These are phyloP conservation scores for Ceratobasidium papillatum DNA, from an alignment of 1,284 basidiomycete genomes.

Conservation along the genomic window DNA sequence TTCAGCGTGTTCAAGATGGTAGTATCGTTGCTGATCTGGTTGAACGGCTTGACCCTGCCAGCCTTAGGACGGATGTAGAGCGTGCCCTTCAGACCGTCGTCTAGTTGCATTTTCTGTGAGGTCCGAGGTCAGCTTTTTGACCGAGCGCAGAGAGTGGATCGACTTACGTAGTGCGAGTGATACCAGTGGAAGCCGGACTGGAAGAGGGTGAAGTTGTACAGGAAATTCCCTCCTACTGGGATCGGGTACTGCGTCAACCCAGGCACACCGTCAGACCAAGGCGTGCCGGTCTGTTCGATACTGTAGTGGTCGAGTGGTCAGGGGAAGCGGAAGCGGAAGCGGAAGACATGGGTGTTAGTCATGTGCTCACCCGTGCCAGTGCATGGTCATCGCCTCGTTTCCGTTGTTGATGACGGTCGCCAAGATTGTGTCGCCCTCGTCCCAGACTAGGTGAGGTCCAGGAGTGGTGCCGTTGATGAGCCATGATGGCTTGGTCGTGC, in stretches of 20 bases:
- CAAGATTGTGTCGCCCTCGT: slow-evolving; percentile 35
- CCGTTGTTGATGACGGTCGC: slow-evolving; percentile 31
- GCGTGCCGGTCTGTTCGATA: slow-evolving; percentile 34
- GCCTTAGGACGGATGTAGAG: too few relatives aligned
- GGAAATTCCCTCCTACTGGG: background rate
- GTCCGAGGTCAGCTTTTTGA: too few relatives aligned
- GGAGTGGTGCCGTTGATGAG: slow-evolving; percentile 39
- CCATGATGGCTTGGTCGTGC: slow-evolving; percentile 17
- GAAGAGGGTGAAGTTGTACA: slow-evolving; percentile 9
- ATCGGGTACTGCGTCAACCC: slow-evolving; percentile 21
- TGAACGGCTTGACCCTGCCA: slow-evolving; percentile 23
- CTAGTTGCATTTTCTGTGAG: too few relatives aligned
- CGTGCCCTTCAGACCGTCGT: too few relatives aligned
- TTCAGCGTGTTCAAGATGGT: too few relatives aligned
- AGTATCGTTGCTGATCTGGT: too few relatives aligned
- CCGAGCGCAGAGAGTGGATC: too few relatives aligned
- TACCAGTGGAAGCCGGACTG: slow-evolving; percentile 19
- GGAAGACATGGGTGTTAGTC: background rate
- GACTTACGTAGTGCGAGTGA: slow-evolving; percentile 19
- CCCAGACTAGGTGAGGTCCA: slow-evolving; percentile 28
- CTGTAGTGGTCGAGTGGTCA: too few relatives aligned
- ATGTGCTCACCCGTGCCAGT: background rate
- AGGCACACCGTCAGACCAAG: slow-evolving; percentile 41
- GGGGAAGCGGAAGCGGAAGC: background rate
- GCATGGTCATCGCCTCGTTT: background rate